These are phyloP conservation scores for Malus hybrid DNA, from an alignment of 331 rosid species.

Conservation along the genomic window DNA sequence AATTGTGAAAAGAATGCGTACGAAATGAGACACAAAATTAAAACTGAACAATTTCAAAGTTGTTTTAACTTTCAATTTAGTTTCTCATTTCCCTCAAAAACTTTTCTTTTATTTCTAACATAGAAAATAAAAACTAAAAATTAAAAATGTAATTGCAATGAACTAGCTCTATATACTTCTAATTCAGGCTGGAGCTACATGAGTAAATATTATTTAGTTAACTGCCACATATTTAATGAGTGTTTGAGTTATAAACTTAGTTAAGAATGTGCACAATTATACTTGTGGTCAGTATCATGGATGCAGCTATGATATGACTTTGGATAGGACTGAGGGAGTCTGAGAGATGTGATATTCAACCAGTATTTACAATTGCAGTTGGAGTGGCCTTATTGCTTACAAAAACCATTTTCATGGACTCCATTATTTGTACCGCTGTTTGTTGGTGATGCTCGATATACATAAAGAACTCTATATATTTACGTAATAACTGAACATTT, in stretches of 20 bases:
- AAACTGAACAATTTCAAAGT: not conserved
- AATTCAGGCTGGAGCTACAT: not conserved
- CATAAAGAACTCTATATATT: not conserved
- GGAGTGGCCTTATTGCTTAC: not conserved
- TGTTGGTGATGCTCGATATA: not conserved
- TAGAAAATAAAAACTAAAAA: too few species aligned
- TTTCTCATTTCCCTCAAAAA: too few species aligned
- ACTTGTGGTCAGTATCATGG: not conserved
- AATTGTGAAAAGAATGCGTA: not conserved
- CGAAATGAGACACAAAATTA: too few species aligned
- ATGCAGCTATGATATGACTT: not conserved
- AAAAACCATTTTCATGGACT: not conserved
- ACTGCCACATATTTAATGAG: not conserved
- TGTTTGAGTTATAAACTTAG: not conserved
- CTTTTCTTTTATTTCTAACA: not conserved
- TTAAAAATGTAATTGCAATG: too few species aligned
- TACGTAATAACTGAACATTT: not conserved
- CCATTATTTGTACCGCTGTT: not conserved
- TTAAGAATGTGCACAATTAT: not conserved
- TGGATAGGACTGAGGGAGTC: constrained; percentile 1
- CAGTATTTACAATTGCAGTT: not conserved
- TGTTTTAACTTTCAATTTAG: not conserved
- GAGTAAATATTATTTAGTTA: not conserved
- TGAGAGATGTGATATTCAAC: not conserved
- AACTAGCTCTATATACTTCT: not conserved